Percentiles rank a stretch among this genome's conserved stretches.
phyloP scores from a whole-genome alignment of 2,329 filamentous ascomycete genomes.

The Curvularia hawaiiensis region DNA sequence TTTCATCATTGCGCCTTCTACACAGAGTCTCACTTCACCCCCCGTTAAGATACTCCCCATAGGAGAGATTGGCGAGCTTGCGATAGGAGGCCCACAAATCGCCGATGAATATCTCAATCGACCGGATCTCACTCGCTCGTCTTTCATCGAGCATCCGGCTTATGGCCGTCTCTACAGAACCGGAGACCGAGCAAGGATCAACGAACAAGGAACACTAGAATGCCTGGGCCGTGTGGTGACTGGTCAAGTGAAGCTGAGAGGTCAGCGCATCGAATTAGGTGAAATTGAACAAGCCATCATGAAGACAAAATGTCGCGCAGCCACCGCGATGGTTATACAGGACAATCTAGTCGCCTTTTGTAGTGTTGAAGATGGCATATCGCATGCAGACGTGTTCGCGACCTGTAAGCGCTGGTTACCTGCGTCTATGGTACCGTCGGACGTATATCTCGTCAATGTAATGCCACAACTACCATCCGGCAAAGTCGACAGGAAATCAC shows the following conservation, averaged over 20 bases:
- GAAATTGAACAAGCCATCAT: constrained; percentile 52
- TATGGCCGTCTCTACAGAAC: constrained; percentile 81
- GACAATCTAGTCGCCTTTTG: constrained; percentile 78
- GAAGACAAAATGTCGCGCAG: constrained; percentile 59
- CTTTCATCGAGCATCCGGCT: constrained; percentile 68
- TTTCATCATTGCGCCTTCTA: constrained; percentile 65
- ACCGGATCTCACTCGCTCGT: constrained; percentile 71
- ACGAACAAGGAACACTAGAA: constrained; percentile 72
- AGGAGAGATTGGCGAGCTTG: constrained; percentile 78
- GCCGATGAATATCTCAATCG: constrained; percentile 83
- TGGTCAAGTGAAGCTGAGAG: constrained; percentile 85
- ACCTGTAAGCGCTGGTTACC: constrained; percentile 78
- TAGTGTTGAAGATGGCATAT: constrained; percentile 56
- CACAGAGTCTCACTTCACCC: constrained; percentile 20
- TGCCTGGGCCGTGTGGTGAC: constrained; percentile 79
- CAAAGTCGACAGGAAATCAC: constrained; percentile 74
- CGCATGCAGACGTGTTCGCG: constrained; percentile 55
- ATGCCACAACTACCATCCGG: constrained; percentile 82
- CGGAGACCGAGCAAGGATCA: constrained; percentile 78
- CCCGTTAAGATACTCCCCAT: constrained; percentile 62
- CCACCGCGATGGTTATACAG: constrained; percentile 69
- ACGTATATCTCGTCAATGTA: constrained; percentile 66
- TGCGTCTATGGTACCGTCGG: constrained; percentile 79
- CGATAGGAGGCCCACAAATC: constrained; percentile 78
- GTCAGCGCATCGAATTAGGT: constrained; percentile 80